A percentile compares a stretch with the other conserved stretches of the same genome.
Evolutionary conservation across 768 basidiomycete genomes (phyloP).

Genomic region (Mrakia hoshinonis): DNA sequence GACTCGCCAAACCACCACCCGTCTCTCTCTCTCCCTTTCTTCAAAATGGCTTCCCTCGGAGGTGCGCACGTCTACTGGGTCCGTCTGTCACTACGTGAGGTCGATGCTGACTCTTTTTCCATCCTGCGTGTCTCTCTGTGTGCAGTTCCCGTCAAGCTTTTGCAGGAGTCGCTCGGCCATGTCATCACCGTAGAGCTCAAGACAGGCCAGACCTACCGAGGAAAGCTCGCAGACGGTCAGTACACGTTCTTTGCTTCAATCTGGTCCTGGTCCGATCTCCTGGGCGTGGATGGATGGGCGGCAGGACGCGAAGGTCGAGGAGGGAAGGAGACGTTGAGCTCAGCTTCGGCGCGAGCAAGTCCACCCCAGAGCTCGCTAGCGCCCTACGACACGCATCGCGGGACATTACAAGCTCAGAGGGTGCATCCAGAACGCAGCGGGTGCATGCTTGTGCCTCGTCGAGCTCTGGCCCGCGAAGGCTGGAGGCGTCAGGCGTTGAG

Average conservation of each 20-base stretch:
- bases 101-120: background rate
- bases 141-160: constrained; percentile 79
- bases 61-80: background rate
- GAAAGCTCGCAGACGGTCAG: constrained; percentile 92
- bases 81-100: too few species aligned
- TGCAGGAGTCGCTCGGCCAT: constrained; percentile 94
- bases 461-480: too few species aligned
- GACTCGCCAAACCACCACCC: background rate
- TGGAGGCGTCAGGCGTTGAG: background rate
- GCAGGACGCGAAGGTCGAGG: background rate
- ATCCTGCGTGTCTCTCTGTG: background rate
- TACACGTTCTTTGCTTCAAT: constrained; percentile 15
- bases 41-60: constrained; percentile 28
- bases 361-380: background rate
- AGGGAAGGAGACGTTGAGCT: background rate
- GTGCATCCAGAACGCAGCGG: too few species aligned
- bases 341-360: background rate
- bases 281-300: background rate
- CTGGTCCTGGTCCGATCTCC: background rate
- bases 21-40: background rate
- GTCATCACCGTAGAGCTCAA: constrained; percentile 97
- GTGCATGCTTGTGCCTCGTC: too few species aligned
- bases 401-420: too few species aligned
- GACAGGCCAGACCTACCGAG: constrained; percentile 70
- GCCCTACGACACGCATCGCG: too few species aligned